These are phyloP conservation scores for Solanum sejunctum DNA, from an alignment of 257 asterid species.

Conservation along the genomic window DNA sequence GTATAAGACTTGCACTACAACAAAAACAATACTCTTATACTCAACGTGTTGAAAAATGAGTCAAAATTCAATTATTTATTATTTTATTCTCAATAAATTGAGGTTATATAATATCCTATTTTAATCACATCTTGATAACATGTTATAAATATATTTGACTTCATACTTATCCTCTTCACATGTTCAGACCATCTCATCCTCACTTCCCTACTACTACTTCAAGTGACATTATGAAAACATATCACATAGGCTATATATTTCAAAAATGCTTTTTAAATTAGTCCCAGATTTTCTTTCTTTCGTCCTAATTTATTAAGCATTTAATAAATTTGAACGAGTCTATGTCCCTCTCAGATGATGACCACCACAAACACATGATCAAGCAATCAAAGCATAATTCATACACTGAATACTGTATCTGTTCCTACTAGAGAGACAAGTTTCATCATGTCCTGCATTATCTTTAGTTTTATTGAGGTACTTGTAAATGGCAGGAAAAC, in stretches of 20 bases:
- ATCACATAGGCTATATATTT: not conserved
- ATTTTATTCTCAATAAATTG: not conserved
- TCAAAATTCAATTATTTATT: not conserved
- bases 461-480: too few species aligned
- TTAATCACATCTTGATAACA: not conserved
- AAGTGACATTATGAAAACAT: not conserved
- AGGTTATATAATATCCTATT: rapidly evolving
- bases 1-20: not conserved
- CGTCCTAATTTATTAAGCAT: not conserved
- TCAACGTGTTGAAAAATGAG: not conserved
- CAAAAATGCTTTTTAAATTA: not conserved
- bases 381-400: not conserved
- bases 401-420: not conserved
- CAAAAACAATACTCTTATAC: too few species aligned
- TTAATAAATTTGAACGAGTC: not conserved
- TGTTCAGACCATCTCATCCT: not conserved
- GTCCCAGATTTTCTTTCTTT: not conserved
- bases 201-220: not conserved
- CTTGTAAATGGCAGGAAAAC: too few species aligned
- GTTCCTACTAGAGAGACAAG: not conserved
- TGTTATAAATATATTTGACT: too few species aligned
- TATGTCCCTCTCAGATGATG: not conserved
- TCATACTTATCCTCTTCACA: too few species aligned
- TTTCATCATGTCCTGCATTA: too few species aligned
- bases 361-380: too few species aligned